Evolutionary conservation across 352 stramenopile species (phyloP), one percentile per base, ranked within the genome.

Genomic region (Phytopythium ostracodes): DNA sequence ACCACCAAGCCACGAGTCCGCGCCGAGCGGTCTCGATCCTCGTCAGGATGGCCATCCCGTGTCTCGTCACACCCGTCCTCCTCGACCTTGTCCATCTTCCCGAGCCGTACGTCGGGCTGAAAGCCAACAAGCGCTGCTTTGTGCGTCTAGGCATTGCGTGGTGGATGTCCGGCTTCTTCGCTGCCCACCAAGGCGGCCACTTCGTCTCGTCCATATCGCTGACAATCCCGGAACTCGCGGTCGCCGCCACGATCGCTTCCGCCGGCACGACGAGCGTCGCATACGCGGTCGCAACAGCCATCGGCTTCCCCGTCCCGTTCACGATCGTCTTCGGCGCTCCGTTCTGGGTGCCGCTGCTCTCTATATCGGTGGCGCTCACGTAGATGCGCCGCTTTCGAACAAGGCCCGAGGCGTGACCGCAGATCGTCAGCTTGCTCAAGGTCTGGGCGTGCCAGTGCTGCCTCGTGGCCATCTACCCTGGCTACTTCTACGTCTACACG

Each of bases 401-500:
- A 27, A 61, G 24, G 20, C 49, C 62, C 8, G 58, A 58, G 17
- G 49, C 53, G 0, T 40, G 46, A 0, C 64, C 29, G 4, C 57
- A 67, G 47, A 51, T 69, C 27, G 15, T 69, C 24, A 69, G 67
- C 22, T 20, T 14, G 1, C 38, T 72, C 17, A 66, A 69, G 36
- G 38, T 72, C 2, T 68, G 62, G 66, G 27, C 64, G 18, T 72
- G 62, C 18, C 56, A 72, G 35, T 64, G 64, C 29, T 15, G 57
- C 24, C 31, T 69, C 9, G 66, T 66, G 0, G 33, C 62, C 6
- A 66, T 60, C 14, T 74, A 74, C 17, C 67, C 64, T 6, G 38
- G 22, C 9, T 74, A 74, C 56, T 74, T 53, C 11, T 74, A 65
- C 53, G 35, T 71, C 4, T 74, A 71, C 57, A 74, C 59, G 15